Evolutionary conservation across 768 basidiomycete species (phyloP), one percentile per base, ranked within the genome.

Genomic region (Lactifluus hygrophoroides): DNA sequence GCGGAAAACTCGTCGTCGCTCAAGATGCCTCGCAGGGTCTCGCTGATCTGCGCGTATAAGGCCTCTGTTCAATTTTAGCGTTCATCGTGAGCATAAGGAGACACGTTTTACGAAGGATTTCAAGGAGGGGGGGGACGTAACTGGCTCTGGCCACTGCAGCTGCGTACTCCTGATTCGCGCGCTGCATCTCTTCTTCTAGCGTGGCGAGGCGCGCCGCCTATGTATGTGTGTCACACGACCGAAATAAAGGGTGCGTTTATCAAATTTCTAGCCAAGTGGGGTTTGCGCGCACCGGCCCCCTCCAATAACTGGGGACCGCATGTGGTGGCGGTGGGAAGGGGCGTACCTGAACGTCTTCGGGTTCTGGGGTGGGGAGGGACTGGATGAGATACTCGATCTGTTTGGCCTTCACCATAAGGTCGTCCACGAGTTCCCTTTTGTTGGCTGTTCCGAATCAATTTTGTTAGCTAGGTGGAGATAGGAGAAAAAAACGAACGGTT

Each of bases 371-470:
- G 0, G 90, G 91, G 14, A 95, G 71, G 0, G 84, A 84, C 50
- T 86, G 80, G 51, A 95, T 89, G 48, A 94, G 79, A 66, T 82
- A 85, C 65, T 94, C 88, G 42, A 95, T 81, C 69, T 94, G 90
- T 66, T 94, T 94, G 14, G 90, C 90, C 66, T 94, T 94, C 38
- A 83, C 77, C 40, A 94, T 79, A 40, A 95, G 75, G 66, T 94
- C 92, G 16, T 79, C 74, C 5, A 92, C 89, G 21, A 94, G 82
- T 69, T 94, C 91, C 62, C 81, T 85, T 69, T 86, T 82, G 73
- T 90, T 94, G 11, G 83, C 92, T 94, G 6, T n/a, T n/a, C n/a
- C n/a, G n/a, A n/a, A n/a, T n/a, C n/a, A n/a, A n/a, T n/a, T n/a
- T n/a, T n/a, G n/a, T n/a, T n/a, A n/a, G n/a, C n/a, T n/a, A n/a